Evolutionary conservation across 1,284 basidiomycete genomes (phyloP), one percentile per base, ranked within the genome.

Genomic region (Papiliotrema terrestris): DNA sequence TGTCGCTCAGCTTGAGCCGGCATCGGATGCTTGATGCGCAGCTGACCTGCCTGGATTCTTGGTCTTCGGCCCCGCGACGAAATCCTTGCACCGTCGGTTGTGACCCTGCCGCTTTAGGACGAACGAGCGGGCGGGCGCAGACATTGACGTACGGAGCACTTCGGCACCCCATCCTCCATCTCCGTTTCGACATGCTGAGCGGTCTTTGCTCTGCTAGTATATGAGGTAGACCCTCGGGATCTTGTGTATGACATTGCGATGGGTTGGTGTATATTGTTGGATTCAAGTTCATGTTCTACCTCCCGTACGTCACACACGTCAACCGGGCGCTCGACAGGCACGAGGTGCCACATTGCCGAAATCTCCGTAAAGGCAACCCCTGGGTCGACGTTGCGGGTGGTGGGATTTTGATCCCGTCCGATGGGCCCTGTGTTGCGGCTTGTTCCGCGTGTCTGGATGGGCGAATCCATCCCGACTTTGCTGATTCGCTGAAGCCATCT

Each of bases 1-100:
- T 69, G 43, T 8, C 6, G 20, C 8, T 36, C 26, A 32, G 20
- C 47, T n/a, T 15, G 5, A 19, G 41, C 1, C 20, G 8, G 14
- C 19, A 32, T 35, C 32, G 20, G 46, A 45, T 5, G 3, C 37
- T 8, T 26, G 8, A 29, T 15, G 13, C 15, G 13, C 15, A 26
- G 42, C 62, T 47, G 49, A 71, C 59, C 72, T 62, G n/a, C 67
- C 68, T 2, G 69, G 55, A 45, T 74, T 74, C 55, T 69, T 68
- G 23, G 67, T 58, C 1, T 42, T 56, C 2, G 65, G 64, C 13
- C 69, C 66, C 11, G 72, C 64, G 43, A 52, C 47, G 19, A 66
- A 54, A 17, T 51, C 46, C 23, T 55, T 51, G 39, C 60, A 62
- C 54, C 42, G 49, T 42, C 60, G 48, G 6, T 61, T 55, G 45